A percentile compares a stretch with the other conserved stretches of the same genome.
phyloP scores from a whole-genome alignment of 2,329 filamentous ascomycete genomes.

The Aspergillus sp. region DNA sequence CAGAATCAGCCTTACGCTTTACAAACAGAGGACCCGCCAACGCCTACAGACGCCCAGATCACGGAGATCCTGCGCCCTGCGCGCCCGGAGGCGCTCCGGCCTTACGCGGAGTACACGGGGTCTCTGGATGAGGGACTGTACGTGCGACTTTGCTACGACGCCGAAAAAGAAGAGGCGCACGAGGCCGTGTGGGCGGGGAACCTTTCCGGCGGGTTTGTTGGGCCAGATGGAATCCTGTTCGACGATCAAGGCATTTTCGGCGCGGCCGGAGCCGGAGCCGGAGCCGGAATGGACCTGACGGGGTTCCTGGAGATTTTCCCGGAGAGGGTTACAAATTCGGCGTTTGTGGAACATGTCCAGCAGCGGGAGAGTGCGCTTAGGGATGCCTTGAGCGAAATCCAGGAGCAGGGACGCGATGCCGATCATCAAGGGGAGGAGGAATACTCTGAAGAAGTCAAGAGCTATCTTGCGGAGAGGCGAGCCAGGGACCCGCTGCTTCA shows the following conservation, averaged over 20 bases:
- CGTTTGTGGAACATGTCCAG: background rate
- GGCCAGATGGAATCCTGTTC: background rate
- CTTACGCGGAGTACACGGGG: background rate
- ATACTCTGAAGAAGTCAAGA: background rate
- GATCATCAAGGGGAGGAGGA: background rate
- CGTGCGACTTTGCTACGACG: background rate
- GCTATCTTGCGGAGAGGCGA: background rate
- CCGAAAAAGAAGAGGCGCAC: background rate
- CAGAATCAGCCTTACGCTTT: background rate
- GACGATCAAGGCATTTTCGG: background rate
- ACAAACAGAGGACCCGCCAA: background rate
- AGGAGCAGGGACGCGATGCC: background rate
- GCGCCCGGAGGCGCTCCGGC: background rate
- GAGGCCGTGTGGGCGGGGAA: background rate
- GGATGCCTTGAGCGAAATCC: background rate
- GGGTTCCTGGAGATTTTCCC: background rate
- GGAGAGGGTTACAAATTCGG: background rate
- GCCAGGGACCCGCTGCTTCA: background rate
- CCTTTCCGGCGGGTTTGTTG: background rate
- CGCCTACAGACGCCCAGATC: background rate
- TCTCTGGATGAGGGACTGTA: slow-evolving; percentile 2
- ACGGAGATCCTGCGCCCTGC: background rate
- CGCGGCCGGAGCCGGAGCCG: too few relatives aligned
- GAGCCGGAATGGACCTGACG: background rate
- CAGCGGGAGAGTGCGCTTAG: background rate